phyloP scores from a whole-genome alignment of 495 filamentous ascomycete genomes.

The Penicillium parvum region DNA sequence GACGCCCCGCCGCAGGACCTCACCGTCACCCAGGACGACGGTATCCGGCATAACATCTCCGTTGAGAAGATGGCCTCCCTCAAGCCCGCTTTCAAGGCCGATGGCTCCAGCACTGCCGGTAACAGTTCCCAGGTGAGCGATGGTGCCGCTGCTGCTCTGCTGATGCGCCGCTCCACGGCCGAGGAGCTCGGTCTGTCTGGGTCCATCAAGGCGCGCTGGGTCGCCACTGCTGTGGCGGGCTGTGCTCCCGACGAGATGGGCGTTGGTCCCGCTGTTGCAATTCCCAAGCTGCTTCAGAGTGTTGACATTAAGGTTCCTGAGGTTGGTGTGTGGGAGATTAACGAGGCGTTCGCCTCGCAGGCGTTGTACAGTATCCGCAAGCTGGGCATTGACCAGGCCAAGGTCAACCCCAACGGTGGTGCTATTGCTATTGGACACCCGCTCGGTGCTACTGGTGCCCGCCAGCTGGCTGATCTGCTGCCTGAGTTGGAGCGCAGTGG shows the following conservation, averaged over 20 bases:
- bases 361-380: slow-evolving; percentile 73
- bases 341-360: slow-evolving; percentile 92
- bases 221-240: slow-evolving; percentile 65
- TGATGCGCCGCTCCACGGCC: slow-evolving; percentile 85
- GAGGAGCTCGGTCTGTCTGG: slow-evolving; percentile 62
- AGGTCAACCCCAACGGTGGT: slow-evolving; percentile 87
- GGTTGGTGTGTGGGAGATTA: slow-evolving; percentile 90
- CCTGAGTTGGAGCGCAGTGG: slow-evolving; percentile 60
- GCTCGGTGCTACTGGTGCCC: slow-evolving; percentile 83
- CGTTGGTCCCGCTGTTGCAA: slow-evolving; percentile 78
- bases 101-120: slow-evolving; percentile 76
- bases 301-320: slow-evolving; percentile 62
- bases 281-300: slow-evolving; percentile 69
- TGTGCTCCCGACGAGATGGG: slow-evolving; percentile 92
- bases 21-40: slow-evolving; percentile 71
- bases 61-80: slow-evolving; percentile 68
- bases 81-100: slow-evolving; percentile 75
- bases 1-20: slow-evolving; percentile 58
- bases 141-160: slow-evolving; percentile 74
- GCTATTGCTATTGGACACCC: slow-evolving; percentile 93
- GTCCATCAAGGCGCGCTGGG: slow-evolving; percentile 75
- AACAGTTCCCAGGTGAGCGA: slow-evolving; percentile 86
- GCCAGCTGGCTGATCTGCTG: slow-evolving; percentile 73
- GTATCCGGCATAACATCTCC: slow-evolving; percentile 63
- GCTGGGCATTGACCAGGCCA: slow-evolving; percentile 62